Percentiles rank a stretch among this genome's conserved stretches.
Conservation (phyloP, 2,329 filamentous ascomycete genomes). For the Hortaea werneckii region DNA sequence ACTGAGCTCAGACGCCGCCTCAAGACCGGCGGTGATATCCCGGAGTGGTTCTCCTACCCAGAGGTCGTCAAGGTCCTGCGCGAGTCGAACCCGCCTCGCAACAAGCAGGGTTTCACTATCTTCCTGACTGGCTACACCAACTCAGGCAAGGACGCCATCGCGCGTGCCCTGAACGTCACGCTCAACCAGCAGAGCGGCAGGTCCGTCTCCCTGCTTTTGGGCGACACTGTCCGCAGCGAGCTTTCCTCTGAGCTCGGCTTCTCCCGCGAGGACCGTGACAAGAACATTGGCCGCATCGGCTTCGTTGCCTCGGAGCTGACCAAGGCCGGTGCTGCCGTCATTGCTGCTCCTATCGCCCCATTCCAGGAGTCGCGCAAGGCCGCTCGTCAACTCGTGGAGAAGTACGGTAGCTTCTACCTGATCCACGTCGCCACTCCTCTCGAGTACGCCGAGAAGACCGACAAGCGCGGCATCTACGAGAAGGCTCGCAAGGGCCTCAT, state of each 20-base stretch:
- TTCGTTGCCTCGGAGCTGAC: conserved; percentile 95
- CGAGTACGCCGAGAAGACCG: conserved; percentile 88
- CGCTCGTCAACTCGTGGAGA: conserved; percentile 76
- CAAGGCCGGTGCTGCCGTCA: conserved; percentile 83
- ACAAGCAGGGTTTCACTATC: conserved; percentile 90
- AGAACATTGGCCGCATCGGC: conserved; percentile 90
- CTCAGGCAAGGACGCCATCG: conserved; percentile 93
- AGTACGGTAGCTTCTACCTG: conserved; percentile 85
- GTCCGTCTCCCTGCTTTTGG: conserved; percentile 85
- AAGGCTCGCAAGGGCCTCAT: conserved; percentile 80
- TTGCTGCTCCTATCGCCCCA: conserved; percentile 90
- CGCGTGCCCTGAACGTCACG: conserved; percentile 88
- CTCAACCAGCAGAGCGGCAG: conserved; percentile 97
- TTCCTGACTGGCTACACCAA: conserved; percentile 97
- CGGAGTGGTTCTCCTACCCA: conserved; percentile 99
- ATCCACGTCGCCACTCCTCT: conserved; percentile 89
- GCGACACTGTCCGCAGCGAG: conserved; percentile 89
- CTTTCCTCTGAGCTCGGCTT: conserved; percentile 93
- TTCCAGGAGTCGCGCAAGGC: conserved; percentile 69
- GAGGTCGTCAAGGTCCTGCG: conserved; percentile 94
- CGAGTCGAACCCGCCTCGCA: conserved; percentile 88
- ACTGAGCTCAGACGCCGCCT: conserved; percentile 84
- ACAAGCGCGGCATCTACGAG: conserved; percentile 82
- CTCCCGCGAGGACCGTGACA: conserved; percentile 81
- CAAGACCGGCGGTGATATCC: conserved; percentile 84